Conservation (phyloP, 495 filamentous ascomycete genomes). For the Bacidia gigantensis region DNA sequence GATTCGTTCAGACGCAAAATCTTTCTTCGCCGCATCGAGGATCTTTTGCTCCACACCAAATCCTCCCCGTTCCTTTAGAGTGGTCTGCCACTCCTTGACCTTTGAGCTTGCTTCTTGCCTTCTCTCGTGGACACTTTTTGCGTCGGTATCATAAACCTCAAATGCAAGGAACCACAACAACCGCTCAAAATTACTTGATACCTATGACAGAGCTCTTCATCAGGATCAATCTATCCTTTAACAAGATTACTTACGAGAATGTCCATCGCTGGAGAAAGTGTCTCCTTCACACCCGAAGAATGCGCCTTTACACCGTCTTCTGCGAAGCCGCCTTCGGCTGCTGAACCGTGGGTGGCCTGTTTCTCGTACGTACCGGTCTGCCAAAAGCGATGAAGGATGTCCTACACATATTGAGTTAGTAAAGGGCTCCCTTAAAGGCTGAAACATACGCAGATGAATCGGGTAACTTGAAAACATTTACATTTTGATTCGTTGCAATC, state of each 20-base stretch:
- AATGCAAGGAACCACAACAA: slow-evolving; percentile 86
- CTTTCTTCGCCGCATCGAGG: slow-evolving; percentile 43
- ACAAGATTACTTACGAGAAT: background rate
- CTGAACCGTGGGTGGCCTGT: slow-evolving; percentile 39
- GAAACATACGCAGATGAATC: no score
- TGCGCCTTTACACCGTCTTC: slow-evolving; percentile 54
- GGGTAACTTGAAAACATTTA: no score
- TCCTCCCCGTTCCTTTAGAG: slow-evolving; percentile 64
- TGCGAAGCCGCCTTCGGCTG: slow-evolving; percentile 41
- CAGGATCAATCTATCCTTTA: no score
- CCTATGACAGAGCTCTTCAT: no score
- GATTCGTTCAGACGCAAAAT: slow-evolving; percentile 74
- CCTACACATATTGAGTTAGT: no score
- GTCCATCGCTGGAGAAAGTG: slow-evolving; percentile 86
- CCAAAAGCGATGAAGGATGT: slow-evolving; percentile 58
- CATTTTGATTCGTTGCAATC: slow-evolving; percentile 84
- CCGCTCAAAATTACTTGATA: slow-evolving; percentile 83
- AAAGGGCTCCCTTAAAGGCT: no score
- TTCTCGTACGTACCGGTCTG: slow-evolving; percentile 63
- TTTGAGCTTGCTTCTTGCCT: slow-evolving; percentile 44
- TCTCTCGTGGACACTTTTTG: slow-evolving; percentile 20
- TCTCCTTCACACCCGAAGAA: slow-evolving; percentile 65
- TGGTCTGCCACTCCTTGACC: slow-evolving; percentile 52
- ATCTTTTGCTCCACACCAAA: slow-evolving; percentile 60
- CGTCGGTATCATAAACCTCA: slow-evolving; percentile 30